These are phyloP conservation scores for Saturnispora zaruensis DNA, from an alignment of 805 yeast genomes.

Conservation along the genomic window DNA sequence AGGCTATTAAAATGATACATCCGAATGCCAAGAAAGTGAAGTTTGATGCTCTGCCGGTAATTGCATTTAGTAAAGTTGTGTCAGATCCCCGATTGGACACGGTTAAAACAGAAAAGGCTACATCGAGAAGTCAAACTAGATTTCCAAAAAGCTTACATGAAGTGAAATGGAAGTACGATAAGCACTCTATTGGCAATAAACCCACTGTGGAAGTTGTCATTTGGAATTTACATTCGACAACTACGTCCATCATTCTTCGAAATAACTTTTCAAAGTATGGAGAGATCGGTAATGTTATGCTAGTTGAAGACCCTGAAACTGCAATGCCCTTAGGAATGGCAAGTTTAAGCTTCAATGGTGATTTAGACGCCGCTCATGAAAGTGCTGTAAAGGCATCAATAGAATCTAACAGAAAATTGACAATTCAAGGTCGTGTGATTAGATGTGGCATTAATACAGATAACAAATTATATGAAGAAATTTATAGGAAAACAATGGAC, in stretches of 20 bases:
- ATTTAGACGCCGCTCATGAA: constrained; percentile 38
- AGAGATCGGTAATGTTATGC: constrained; percentile 46
- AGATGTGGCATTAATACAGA: constrained; percentile 44
- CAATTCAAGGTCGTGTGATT: constrained; percentile 45
- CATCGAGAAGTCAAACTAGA: background rate
- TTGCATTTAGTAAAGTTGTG: background rate
- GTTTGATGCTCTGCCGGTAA: background rate
- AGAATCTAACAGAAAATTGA: constrained; percentile 33
- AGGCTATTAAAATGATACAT: background rate
- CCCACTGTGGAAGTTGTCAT: constrained; percentile 65
- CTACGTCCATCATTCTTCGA: constrained; percentile 36
- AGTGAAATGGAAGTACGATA: constrained; percentile 39
- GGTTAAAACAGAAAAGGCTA: background rate
- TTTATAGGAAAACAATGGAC: constrained; percentile 23
- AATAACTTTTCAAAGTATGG: constrained; percentile 60
- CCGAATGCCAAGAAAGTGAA: constrained; percentile 1
- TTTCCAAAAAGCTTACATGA: constrained; percentile 12
- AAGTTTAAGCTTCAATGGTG: constrained; percentile 52
- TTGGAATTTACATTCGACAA: constrained; percentile 52
- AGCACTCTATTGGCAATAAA: constrained; percentile 63
- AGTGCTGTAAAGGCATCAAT: constrained; percentile 39
- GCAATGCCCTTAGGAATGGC: constrained; percentile 77
- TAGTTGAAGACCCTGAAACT: constrained; percentile 59
- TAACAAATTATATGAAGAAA: constrained; percentile 31
- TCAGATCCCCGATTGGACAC: constrained; percentile 3